Evolutionary conservation across 164 flowering plant species (phyloP), one percentile per base, ranked within the genome.

Genomic region (Magnolia officinalis): DNA sequence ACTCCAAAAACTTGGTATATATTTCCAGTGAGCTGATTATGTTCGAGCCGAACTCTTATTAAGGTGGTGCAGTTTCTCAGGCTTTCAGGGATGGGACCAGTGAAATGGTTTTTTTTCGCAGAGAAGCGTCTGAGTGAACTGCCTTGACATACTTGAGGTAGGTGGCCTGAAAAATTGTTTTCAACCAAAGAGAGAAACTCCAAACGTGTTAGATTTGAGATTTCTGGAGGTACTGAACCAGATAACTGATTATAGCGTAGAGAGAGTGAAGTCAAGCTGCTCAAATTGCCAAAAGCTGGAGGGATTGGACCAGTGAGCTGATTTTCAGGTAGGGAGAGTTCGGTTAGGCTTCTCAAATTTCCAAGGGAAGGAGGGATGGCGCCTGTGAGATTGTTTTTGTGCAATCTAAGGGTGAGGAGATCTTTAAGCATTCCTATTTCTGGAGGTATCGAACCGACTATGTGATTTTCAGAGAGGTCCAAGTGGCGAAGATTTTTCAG

Each of bases 111-210:
- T 7, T 63, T 64, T 64, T 83, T 83, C 1, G 74, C 88, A 1
- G 89, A 82, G 6, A 92, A 71, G 0, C 72, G 49, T 29, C 1
- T 11, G 13, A 72, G 64, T 58, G 74, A 51, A 0, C 4, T 20
- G 50, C 55, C 2, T 55, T 58, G 14, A 2, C 29, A 26, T 26
- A 26, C 29, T 26, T 58, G 9, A 3, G 97, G 97, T 81, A 90
- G 55, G 58, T 83, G 74, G 31, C 97, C 97, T 0, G 29, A 69
- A 76, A 92, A 92, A 74, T 81, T 87, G 81, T 92, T 92, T 1
- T 1, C 7, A n/a, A 1, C 65, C 63, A 72, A 2, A n/a, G 4
- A 2, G 18, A 72, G 20, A 1, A 0, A 0, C 5, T 16, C 37
- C 2, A 72, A 59, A 0, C 0, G 21, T 24, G 29, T 21, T 11